phyloP scores from a whole-genome alignment of 169 alveolate species.

The Plasmodium fragile region DNA sequence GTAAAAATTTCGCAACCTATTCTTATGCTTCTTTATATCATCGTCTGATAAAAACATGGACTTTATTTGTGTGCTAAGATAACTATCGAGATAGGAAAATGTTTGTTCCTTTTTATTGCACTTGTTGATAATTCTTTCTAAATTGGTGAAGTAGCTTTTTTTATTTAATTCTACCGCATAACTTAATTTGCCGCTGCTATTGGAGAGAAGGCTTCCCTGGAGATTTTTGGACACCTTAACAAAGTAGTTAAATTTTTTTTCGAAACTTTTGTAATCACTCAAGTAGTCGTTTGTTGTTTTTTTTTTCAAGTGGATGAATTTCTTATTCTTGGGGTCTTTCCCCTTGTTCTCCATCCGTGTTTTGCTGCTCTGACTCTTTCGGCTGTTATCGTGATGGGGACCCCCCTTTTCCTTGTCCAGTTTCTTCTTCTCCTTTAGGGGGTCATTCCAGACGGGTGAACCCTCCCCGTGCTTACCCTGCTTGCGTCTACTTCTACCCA shows the following conservation, averaged over 20 bases:
- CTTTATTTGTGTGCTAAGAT: conserved; percentile 12
- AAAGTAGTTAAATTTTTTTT: conserved; percentile 67
- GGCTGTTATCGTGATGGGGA: background rate
- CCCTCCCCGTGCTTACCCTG: conserved; percentile 11
- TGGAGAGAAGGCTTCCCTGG: conserved; percentile 44
- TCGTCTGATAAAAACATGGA: conserved; percentile 40
- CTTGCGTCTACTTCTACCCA: background rate
- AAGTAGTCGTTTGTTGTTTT: conserved; percentile 38
- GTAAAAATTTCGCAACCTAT: conserved; percentile 27
- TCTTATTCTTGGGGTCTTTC: background rate
- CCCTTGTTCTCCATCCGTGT: background rate
- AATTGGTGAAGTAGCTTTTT: conserved; percentile 43
- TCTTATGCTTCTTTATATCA: conserved; percentile 55
- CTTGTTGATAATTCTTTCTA: conserved; percentile 46
- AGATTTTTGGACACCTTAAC: conserved; percentile 28
- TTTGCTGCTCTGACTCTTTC: background rate
- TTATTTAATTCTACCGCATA: conserved; percentile 13
- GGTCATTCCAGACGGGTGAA: background rate
- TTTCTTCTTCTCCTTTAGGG: background rate
- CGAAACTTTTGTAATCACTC: conserved; percentile 55
- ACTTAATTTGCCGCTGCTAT: conserved; percentile 34
- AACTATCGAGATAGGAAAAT: conserved; percentile 31
- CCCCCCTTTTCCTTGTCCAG: background rate
- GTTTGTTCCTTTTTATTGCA: conserved; percentile 49
- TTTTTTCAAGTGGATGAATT: conserved; percentile 5